A percentile compares a stretch with the other conserved stretches of the same genome.
phyloP scores from a whole-genome alignment of 2,329 filamentous ascomycete species.

The Aureobasidium sp. region DNA sequence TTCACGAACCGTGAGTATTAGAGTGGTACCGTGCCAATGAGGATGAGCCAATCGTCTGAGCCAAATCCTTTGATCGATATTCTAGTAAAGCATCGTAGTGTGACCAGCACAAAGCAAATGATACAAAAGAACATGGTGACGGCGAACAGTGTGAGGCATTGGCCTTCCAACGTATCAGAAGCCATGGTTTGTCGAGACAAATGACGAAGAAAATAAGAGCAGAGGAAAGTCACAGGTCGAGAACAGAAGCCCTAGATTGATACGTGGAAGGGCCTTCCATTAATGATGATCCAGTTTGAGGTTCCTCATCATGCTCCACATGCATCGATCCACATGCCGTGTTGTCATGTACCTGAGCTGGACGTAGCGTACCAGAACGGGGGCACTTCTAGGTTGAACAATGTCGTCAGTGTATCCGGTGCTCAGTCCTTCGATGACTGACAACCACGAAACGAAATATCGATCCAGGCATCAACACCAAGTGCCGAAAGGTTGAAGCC shows the following conservation, averaged over 20 bases:
- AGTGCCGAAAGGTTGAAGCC: neutral
- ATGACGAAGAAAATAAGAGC: neutral
- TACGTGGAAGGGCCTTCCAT: neutral
- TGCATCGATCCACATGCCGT: neutral
- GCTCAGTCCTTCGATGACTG: neutral
- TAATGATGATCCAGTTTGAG: neutral
- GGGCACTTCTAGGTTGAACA: neutral
- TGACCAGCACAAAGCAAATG: neutral
- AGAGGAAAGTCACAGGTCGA: neutral
- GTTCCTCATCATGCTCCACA: neutral
- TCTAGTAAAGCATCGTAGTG: slow-evolving; percentile 7
- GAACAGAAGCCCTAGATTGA: neutral
- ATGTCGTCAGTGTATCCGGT: neutral
- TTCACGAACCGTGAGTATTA: neutral
- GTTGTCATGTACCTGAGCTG: neutral
- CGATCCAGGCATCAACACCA: neutral
- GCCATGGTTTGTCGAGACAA: neutral
- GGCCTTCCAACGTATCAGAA: neutral
- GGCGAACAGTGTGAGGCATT: neutral
- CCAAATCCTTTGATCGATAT: slow-evolving; percentile 10
- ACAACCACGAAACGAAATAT: neutral
- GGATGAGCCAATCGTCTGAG: slow-evolving; percentile 13
- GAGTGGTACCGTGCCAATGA: neutral
- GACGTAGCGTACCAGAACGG: neutral
- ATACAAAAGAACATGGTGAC: slow-evolving; percentile 4